Evolutionary conservation across 306 rosid species (phyloP), one percentile per base, ranked within the genome.

Genomic region (Castanospermum australe): DNA sequence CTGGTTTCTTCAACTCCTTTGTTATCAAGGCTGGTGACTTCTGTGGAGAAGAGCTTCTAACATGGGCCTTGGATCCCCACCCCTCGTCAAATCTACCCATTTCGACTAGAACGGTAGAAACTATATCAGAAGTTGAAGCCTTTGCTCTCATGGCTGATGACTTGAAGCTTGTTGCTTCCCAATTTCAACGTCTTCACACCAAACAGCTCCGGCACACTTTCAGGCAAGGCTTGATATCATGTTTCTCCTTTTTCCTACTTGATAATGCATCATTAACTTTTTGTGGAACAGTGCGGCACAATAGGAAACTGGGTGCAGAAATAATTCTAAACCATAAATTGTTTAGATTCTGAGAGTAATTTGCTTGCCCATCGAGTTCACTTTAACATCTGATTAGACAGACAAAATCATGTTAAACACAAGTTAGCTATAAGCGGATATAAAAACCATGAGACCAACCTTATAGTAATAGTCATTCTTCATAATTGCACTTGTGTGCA

Each of bases 41-140:
- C 62, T 94, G 98, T 62, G 98, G 98, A 44, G 98, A 94, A 77
- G 97, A 94, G 86, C 96, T 94, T 80, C 88, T 94, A 55, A 88
- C 91, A 36, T 92, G 96, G 97, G 97, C 98, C 9, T 81, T 90
- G 88, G 97, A 92, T 77, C 96, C 94, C 25, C 73, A 51, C 66
- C 82, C 94, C 32, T 51, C 96, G 56, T 12, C 89, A 51, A 88
- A 81, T 63, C 92, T 90, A 52, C 98, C 96, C 8, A 79, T 67
- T 39, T 94, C 97, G 69, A 88, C 89, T 9, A 88, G 97, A 81
- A 94, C 94, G 4, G 89, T 92, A 4, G 84, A 82, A 81, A 76
- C 97, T 47, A 79, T 79, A 51, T 84, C 96, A 56, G 98, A 94
- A 82, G 98, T 94, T 55, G 98, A 90, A 80, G 98, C 92, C 30